Conservation (phyloP, 2,329 filamentous ascomycete genomes). For the Raffaelea deltoideospora region DNA sequence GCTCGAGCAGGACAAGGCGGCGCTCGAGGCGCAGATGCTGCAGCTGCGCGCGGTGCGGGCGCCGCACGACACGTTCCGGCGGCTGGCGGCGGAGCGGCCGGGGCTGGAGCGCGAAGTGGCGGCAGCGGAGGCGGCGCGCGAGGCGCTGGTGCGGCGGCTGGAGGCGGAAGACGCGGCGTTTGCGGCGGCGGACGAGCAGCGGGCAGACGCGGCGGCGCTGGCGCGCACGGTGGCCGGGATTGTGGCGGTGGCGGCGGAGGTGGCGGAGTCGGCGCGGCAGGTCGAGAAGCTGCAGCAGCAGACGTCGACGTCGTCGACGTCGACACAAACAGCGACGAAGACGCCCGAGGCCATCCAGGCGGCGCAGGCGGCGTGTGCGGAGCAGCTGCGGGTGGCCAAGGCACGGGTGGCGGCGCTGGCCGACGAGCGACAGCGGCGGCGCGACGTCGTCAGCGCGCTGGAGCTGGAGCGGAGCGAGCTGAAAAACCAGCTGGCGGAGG, state of each 20-base stretch:
- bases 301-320: slow-evolving; percentile 28
- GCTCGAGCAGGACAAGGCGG: slow-evolving; percentile 32
- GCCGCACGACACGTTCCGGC: slow-evolving; percentile 59
- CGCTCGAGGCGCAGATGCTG: slow-evolving; percentile 43
- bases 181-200: slow-evolving; percentile 43
- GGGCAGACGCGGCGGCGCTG: slow-evolving; percentile 47
- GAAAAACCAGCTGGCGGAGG: slow-evolving; percentile 54
- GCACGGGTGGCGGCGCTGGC: slow-evolving; percentile 49
- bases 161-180: slow-evolving; percentile 56
- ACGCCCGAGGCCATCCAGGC: slow-evolving; percentile 75
- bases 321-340: slow-evolving; percentile 28
- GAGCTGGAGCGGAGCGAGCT: slow-evolving; percentile 68
- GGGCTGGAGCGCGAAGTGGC: slow-evolving; percentile 45
- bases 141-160: slow-evolving; percentile 41
- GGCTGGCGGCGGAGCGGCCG: slow-evolving; percentile 53
- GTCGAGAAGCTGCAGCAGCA: slow-evolving; percentile 65
- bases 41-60: slow-evolving; percentile 46
- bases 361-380: slow-evolving; percentile 50
- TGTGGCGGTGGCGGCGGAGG: slow-evolving; percentile 54
- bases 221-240: slow-evolving; percentile 65
- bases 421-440: slow-evolving; percentile 55
- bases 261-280: slow-evolving; percentile 53
- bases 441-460: slow-evolving; percentile 50
- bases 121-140: slow-evolving; percentile 39
- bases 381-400: slow-evolving; percentile 52